Evolutionary conservation across 2,329 filamentous ascomycete genomes (phyloP).

Genomic region (Pseudogymnoascus verrucosus): DNA sequence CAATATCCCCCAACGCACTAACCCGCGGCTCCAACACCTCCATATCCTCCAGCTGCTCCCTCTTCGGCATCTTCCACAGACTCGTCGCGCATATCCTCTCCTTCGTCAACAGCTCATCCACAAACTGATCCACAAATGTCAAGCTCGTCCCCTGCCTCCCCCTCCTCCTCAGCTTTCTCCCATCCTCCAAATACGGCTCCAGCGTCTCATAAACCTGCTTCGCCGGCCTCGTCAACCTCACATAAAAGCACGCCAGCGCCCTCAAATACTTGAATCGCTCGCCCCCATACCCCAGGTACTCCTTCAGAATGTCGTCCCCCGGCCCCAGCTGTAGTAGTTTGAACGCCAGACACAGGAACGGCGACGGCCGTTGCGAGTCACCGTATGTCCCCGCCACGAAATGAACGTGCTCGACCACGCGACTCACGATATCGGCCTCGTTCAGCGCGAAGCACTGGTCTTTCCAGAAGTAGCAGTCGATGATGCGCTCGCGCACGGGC

Average conservation of each 20-base stretch:
- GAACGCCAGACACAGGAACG: constrained; percentile 89
- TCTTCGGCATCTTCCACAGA: constrained; percentile 80
- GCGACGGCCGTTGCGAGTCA: constrained; percentile 73
- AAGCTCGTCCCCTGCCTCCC: constrained; percentile 66
- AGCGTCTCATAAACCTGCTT: constrained; percentile 72
- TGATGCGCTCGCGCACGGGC: constrained; percentile 88
- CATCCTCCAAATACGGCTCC: constrained; percentile 76
- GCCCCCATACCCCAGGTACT: constrained; percentile 71
- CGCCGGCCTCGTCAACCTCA: constrained; percentile 76
- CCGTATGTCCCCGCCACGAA: constrained; percentile 88
- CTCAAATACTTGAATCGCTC: constrained; percentile 80
- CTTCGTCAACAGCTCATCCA: constrained; percentile 84
- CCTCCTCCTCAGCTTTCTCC: constrained; percentile 72
- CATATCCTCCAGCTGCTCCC: constrained; percentile 78
- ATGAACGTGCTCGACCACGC: constrained; percentile 71
- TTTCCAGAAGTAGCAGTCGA: constrained; percentile 96
- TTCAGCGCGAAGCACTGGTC: constrained; percentile 97
- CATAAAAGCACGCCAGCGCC: constrained; percentile 84
- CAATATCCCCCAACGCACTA: constrained; percentile 74
- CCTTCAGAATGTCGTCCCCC: constrained; percentile 65
- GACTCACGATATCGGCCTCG: constrained; percentile 72
- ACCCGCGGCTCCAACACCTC: constrained; percentile 78
- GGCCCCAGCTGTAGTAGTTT: constrained; percentile 88
- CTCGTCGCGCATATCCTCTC: constrained; percentile 87
- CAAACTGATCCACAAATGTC: constrained; percentile 83